Conservation (phyloP, 805 yeast species). For the Schwanniomyces sp. region DNA sequence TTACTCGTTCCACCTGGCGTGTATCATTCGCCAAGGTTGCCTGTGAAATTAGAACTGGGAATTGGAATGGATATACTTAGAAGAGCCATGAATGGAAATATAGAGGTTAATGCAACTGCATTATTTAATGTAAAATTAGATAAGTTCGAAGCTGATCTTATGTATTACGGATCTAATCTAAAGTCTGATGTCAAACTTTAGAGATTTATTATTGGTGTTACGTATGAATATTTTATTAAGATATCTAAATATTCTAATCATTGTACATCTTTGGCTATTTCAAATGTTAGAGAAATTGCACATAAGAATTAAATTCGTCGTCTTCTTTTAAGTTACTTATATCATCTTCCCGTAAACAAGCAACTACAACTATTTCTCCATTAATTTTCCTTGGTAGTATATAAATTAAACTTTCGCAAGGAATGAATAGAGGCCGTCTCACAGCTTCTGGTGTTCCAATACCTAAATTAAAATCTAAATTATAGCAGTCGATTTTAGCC, state of each 20-base stretch:
- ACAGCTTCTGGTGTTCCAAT: not conserved
- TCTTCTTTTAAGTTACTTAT: not conserved
- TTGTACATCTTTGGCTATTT: too few relatives aligned
- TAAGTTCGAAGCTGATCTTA: constrained; percentile 38
- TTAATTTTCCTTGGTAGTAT: not conserved
- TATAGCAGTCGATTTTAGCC: not conserved
- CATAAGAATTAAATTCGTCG: not conserved
- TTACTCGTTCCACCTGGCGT: constrained; percentile 53
- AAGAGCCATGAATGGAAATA: constrained; percentile 50
- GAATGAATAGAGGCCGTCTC: not conserved
- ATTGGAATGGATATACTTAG: constrained; percentile 50
- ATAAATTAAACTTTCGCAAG: not conserved
- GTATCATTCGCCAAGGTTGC: constrained; percentile 48
- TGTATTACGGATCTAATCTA: constrained; percentile 47
- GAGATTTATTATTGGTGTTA: not conserved
- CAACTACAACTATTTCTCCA: not conserved
- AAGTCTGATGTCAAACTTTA: constrained; percentile 34
- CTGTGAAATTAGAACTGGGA: constrained; percentile 47
- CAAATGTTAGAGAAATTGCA: not conserved
- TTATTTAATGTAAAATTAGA: constrained; percentile 40
- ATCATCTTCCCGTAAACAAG: not conserved
- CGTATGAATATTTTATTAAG: too few relatives aligned
- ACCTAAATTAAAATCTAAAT: not conserved
- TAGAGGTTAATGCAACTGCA: constrained; percentile 48
- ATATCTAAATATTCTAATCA: too few relatives aligned